phyloP scores from a whole-genome alignment of 2,329 filamentous ascomycete genomes.

The Capronia epimyces region DNA sequence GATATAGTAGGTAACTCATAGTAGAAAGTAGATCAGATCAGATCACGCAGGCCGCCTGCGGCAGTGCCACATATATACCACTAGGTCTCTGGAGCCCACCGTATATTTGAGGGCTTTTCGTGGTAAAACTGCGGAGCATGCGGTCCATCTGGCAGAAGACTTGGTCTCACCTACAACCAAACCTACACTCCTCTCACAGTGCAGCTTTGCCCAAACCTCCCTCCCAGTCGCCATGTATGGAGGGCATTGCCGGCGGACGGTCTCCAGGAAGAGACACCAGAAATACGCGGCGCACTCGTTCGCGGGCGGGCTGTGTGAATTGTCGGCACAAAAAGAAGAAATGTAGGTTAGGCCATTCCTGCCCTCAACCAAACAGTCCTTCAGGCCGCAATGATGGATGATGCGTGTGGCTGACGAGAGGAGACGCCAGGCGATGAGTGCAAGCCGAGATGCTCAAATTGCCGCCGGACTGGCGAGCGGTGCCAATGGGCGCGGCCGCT shows the following conservation, averaged over 20 bases:
- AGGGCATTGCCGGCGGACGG: not conserved
- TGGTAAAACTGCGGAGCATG: too few species aligned
- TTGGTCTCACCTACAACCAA: not conserved
- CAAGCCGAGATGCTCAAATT: not conserved
- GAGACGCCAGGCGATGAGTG: not conserved
- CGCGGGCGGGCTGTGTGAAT: not conserved
- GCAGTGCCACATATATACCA: too few species aligned
- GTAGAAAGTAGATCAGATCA: too few species aligned
- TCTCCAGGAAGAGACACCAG: not conserved
- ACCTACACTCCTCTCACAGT: not conserved
- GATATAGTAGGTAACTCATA: too few species aligned
- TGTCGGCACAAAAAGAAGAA: slow-evolving; percentile 1
- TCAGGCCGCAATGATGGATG: not conserved
- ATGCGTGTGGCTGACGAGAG: not conserved
- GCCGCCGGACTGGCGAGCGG: not conserved
- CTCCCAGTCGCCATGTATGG: not conserved
- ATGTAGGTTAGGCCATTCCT: not conserved
- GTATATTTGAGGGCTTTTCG: too few species aligned
- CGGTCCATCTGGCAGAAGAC: too few species aligned
- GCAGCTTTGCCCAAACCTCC: not conserved
- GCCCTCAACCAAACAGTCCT: too few species aligned
- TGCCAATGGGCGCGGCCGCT: not conserved
- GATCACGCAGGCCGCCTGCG: too few species aligned
- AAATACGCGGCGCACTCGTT: not conserved
- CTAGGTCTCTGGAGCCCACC: too few species aligned